Evolutionary conservation across 106 monocot genomes (phyloP).

Genomic region (Dactylorhiza incarnata): DNA sequence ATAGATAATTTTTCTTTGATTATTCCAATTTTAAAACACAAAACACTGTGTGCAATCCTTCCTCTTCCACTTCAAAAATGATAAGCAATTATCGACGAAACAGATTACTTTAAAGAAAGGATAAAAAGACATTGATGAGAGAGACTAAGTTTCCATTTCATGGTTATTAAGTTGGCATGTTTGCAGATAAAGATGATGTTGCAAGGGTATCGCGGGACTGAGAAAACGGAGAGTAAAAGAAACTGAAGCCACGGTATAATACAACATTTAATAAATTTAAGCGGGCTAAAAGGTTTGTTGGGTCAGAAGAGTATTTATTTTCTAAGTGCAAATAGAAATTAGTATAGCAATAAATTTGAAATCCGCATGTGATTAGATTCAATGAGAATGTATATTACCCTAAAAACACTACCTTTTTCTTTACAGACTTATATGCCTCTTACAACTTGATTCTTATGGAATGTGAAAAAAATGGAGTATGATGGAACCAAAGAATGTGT

Average conservation of each 20-base stretch:
- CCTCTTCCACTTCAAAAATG: too few relatives aligned
- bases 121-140: background rate
- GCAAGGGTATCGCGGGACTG: background rate
- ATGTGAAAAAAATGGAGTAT: background rate
- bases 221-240: background rate
- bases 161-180: background rate
- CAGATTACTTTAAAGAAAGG: background rate
- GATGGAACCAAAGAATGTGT: background rate
- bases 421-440: background rate
- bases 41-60: background rate
- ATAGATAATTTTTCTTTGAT: background rate
- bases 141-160: background rate
- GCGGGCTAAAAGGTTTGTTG: background rate
- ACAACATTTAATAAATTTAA: too few relatives aligned
- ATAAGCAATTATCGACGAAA: background rate
- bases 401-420: background rate
- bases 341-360: background rate
- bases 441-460: background rate
- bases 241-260: background rate
- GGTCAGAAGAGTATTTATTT: background rate
- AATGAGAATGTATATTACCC: background rate
- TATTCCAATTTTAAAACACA: background rate
- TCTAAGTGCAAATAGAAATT: background rate
- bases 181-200: background rate
- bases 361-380: background rate